These are phyloP conservation scores for Nicotiana paniculata DNA, from an alignment of 257 asterid species.

Conservation along the genomic window DNA sequence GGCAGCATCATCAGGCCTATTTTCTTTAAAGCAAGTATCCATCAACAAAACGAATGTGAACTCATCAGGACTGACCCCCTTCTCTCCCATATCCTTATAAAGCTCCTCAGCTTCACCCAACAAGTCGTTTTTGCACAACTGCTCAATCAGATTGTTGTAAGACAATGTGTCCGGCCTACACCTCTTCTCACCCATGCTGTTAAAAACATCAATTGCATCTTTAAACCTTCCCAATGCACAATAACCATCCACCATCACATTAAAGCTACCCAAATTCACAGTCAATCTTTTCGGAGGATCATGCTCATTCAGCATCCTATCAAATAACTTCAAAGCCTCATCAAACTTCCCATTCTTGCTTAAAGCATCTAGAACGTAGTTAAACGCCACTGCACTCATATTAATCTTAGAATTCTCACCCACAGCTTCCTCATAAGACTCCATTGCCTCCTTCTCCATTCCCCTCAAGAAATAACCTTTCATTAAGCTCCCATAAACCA, in stretches of 20 bases:
- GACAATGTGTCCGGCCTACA: constrained; percentile 76
- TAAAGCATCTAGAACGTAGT: constrained; percentile 71
- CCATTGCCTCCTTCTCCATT: constrained; percentile 83
- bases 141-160: constrained; percentile 71
- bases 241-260: constrained; percentile 76
- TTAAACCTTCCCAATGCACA: constrained; percentile 55
- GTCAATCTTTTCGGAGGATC: constrained; percentile 68
- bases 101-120: constrained; percentile 73
- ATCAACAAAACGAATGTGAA: constrained; percentile 63
- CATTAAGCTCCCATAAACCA: constrained; percentile 76
- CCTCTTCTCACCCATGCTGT: constrained; percentile 72
- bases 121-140: constrained; percentile 59
- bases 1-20: constrained; percentile 75
- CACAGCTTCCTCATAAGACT: constrained; percentile 51
- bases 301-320: constrained; percentile 72
- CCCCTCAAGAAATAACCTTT: constrained; percentile 83
- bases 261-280: constrained; percentile 82
- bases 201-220: constrained; percentile 67
- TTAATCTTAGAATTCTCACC: constrained; percentile 44
- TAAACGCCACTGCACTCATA: constrained; percentile 70
- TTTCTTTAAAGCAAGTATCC: constrained; percentile 79
- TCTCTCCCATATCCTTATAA: constrained; percentile 61
- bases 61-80: constrained; percentile 75
- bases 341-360: constrained; percentile 75
- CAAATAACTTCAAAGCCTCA: constrained; percentile 71